Evolutionary conservation across 2,329 filamentous ascomycete genomes (phyloP).

Genomic region (Trichoderma gracile): DNA sequence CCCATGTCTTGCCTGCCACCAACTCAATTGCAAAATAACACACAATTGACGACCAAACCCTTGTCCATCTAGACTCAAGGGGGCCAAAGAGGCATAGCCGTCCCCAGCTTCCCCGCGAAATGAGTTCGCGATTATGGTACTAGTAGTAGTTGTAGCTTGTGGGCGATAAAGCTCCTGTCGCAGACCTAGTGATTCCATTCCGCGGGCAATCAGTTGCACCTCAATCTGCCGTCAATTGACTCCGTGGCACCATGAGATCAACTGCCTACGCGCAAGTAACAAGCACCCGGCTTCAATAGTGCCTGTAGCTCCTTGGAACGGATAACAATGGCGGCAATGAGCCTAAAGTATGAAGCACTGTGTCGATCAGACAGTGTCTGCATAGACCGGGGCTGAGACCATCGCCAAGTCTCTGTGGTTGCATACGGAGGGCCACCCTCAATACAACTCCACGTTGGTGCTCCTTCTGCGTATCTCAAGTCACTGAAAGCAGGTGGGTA

Average conservation of each 20-base stretch:
- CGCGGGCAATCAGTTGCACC: background rate
- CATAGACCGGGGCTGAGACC: background rate
- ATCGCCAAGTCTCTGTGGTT: background rate
- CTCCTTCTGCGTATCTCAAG: too few species aligned
- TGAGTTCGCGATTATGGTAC: too few species aligned
- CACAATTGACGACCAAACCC: too few species aligned
- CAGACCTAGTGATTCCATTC: too few species aligned
- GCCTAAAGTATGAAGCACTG: background rate
- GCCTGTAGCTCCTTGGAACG: background rate
- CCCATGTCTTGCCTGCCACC: too few species aligned
- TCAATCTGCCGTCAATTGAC: background rate
- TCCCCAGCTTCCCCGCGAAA: constrained; percentile 9
- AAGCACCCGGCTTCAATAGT: background rate
- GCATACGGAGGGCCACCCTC: background rate
- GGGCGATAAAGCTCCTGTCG: too few species aligned
- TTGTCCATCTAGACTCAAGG: constrained; percentile 2
- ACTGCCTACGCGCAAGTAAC: too few species aligned
- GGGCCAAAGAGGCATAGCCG: background rate
- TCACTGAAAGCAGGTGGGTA: background rate
- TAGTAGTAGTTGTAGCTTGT: too few species aligned
- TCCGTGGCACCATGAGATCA: background rate
- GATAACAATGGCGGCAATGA: background rate
- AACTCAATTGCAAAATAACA: too few species aligned
- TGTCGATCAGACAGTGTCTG: background rate
- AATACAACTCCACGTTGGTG: too few species aligned